Conservation (phyloP, 2,329 filamentous ascomycete species). For the Epichloe amarillans region DNA sequence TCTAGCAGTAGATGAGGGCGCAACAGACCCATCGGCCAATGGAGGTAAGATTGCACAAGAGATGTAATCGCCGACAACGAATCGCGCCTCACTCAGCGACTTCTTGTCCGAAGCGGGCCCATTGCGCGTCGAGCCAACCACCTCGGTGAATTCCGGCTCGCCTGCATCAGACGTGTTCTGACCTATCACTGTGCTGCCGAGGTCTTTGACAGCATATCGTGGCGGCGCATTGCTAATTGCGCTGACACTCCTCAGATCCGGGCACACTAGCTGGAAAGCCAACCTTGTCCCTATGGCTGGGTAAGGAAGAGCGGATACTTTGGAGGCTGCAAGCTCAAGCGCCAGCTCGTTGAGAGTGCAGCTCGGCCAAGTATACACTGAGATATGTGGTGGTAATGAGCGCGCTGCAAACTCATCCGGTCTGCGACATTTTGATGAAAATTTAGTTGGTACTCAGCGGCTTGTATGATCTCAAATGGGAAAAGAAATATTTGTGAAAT, state of each 20-base stretch:
- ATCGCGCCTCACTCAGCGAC: constrained; percentile 62
- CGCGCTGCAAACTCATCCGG: constrained; percentile 55
- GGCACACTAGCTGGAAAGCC: constrained; percentile 77
- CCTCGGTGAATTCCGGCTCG: constrained; percentile 25
- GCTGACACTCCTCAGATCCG: constrained; percentile 43
- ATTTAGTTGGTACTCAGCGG: no score
- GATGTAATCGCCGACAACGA: constrained; percentile 82
- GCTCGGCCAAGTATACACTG: constrained; percentile 76
- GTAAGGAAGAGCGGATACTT: constrained; percentile 53
- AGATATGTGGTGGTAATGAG: constrained; percentile 51
- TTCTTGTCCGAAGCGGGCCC: constrained; percentile 57
- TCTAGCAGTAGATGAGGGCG: constrained; percentile 36
- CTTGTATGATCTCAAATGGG: no score
- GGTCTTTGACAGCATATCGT: constrained; percentile 63
- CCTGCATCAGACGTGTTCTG: constrained; percentile 34
- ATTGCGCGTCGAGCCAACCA: constrained; percentile 18
- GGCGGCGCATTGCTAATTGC: constrained; percentile 18
- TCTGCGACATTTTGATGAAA: constrained; percentile 24
- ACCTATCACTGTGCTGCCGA: constrained; percentile 74
- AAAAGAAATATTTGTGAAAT: no score
- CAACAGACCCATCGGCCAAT: constrained; percentile 58
- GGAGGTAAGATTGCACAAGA: constrained; percentile 71
- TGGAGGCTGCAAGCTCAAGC: constrained; percentile 56
- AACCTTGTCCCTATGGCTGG: constrained; percentile 71
- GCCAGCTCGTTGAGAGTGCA: constrained; percentile 74